Evolutionary conservation across 306 rosid species (phyloP).

Genomic region (Arachis stenosperma): DNA sequence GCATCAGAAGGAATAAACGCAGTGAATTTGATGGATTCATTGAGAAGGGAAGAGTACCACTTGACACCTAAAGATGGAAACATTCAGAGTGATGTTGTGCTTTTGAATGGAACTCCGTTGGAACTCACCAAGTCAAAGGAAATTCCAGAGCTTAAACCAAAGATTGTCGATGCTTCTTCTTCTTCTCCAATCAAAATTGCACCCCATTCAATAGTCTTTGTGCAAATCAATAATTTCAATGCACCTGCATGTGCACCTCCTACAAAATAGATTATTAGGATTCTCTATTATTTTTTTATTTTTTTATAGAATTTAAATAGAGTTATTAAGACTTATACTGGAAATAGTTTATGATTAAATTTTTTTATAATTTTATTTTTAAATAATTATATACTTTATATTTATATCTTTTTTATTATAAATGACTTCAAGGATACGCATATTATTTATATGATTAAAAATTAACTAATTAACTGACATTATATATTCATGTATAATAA

Average conservation of each 20-base stretch:
- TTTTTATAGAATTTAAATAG: no score
- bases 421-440: no score
- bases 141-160: constrained; percentile 56
- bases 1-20: constrained; percentile 27
- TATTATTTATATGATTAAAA: no score
- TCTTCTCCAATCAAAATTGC: constrained; percentile 44
- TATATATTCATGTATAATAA: no score
- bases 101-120: constrained; percentile 59
- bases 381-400: no score
- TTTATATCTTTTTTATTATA: no score
- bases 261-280: neutral
- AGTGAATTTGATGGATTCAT: neutral
- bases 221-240: constrained; percentile 36
- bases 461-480: no score
- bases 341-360: no score
- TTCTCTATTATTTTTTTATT: neutral
- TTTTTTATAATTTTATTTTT: no score
- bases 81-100: constrained; percentile 52
- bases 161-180: constrained; percentile 46
- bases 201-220: constrained; percentile 56
- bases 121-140: constrained; percentile 40
- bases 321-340: no score
- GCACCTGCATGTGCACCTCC: constrained; percentile 56
- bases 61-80: constrained; percentile 63
- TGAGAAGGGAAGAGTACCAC: constrained; percentile 65